phyloP scores from a whole-genome alignment of 371 early-diverging fungal genomes.

The Mucor irregularis region DNA sequence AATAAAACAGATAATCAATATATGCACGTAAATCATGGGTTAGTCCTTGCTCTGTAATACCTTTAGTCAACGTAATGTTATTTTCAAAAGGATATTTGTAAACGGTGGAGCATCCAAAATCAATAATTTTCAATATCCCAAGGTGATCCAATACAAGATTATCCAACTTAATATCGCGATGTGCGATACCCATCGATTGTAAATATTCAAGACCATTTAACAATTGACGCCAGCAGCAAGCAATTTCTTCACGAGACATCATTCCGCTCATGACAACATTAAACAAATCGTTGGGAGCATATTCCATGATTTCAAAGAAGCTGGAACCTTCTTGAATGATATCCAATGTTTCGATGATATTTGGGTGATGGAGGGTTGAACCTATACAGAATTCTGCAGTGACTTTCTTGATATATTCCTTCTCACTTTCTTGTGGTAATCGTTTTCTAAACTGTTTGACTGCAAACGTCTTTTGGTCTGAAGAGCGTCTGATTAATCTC shows the following conservation, averaged over 20 bases:
- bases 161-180: constrained; percentile 84
- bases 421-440: constrained; percentile 62
- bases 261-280: constrained; percentile 62
- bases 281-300: constrained; percentile 73
- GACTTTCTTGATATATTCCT: constrained; percentile 76
- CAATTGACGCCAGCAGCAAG: constrained; percentile 70
- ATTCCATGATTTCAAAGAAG: constrained; percentile 76
- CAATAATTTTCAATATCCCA: constrained; percentile 82
- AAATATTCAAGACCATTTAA: constrained; percentile 71
- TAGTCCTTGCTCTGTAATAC: constrained; percentile 19
- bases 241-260: constrained; percentile 61
- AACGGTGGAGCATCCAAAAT: constrained; percentile 88
- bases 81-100: constrained; percentile 67
- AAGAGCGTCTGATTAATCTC: constrained; percentile 50
- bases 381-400: constrained; percentile 82
- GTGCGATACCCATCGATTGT: constrained; percentile 73
- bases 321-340: constrained; percentile 60
- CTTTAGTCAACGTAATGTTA: constrained; percentile 53
- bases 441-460: constrained; percentile 79
- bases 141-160: constrained; percentile 68
- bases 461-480: constrained; percentile 60
- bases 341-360: constrained; percentile 84
- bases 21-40: background rate
- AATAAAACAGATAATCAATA: background rate
- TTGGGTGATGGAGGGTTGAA: constrained; percentile 76